Evolutionary conservation across 768 basidiomycete genomes (phyloP).

Genomic region (Leccinum ochraceum): DNA sequence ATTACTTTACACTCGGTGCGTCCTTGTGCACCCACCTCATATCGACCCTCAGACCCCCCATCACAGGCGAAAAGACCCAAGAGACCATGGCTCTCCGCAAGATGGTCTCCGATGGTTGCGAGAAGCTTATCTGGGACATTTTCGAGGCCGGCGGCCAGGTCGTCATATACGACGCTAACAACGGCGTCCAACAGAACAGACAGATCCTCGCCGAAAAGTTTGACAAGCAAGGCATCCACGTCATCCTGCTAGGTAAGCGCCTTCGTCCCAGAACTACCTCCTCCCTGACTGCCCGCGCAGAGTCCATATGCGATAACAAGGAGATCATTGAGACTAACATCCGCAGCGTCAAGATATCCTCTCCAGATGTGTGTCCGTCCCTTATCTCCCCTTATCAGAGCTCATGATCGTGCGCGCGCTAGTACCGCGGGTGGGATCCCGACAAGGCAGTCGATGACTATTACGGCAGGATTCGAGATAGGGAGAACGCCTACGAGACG

Average conservation of each 20-base stretch:
- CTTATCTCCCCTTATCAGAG: neutral
- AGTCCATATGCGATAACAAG: conserved; percentile 87
- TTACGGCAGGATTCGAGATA: conserved; percentile 81
- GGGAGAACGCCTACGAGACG: conserved; percentile 87
- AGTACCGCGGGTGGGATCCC: conserved; percentile 94
- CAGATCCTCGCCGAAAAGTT: conserved; percentile 82
- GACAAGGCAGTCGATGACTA: conserved; percentile 93
- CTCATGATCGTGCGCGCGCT: neutral
- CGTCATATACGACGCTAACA: conserved; percentile 98
- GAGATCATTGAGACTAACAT: conserved; percentile 95
- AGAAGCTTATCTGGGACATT: conserved; percentile 86
- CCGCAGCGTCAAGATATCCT: conserved; percentile 95
- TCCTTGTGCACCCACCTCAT: neutral
- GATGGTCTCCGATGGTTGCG: conserved; percentile 79
- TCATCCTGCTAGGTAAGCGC: conserved; percentile 81
- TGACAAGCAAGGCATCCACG: conserved; percentile 83
- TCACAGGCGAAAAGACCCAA: conserved; percentile 69
- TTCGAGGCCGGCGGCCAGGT: conserved; percentile 90
- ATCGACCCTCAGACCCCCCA: conserved; percentile 2
- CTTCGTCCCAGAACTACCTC: neutral
- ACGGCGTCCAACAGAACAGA: conserved; percentile 70
- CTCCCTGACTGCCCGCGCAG: conserved; percentile 42
- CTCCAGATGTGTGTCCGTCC: conserved; percentile 77
- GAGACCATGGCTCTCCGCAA: conserved; percentile 80
- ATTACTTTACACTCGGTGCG: conserved; percentile 87